Evolutionary conservation across 2,329 filamentous ascomycete genomes (phyloP).

Genomic region (Botrytis sinoallii): DNA sequence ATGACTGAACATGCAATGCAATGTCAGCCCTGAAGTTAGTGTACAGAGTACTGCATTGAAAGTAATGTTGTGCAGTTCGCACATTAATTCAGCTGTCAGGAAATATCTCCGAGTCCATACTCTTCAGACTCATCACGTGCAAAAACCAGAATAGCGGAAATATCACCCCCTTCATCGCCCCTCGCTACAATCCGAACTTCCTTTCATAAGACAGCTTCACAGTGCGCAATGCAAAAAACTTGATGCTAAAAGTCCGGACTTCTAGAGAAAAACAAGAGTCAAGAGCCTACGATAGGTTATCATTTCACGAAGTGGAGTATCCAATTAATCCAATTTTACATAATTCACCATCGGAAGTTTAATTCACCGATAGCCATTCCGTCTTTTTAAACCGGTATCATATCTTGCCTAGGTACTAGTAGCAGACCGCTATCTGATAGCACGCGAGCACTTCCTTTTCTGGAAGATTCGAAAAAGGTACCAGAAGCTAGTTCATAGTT

Average conservation of each 20-base stretch:
- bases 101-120: not conserved
- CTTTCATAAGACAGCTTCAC: not conserved
- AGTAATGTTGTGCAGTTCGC: not conserved
- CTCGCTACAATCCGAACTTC: slow-evolving; percentile 2
- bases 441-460: not conserved
- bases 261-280: not conserved
- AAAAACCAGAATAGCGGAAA: not conserved
- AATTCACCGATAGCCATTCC: not conserved
- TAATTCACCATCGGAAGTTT: slow-evolving; percentile 1
- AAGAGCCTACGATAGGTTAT: not conserved
- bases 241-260: not conserved
- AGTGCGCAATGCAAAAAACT: not conserved
- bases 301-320: not conserved
- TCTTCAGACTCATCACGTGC: not conserved
- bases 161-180: not conserved
- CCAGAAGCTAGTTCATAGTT: not conserved
- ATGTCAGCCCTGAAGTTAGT: not conserved
- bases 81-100: not conserved
- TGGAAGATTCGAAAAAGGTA: slow-evolving; percentile 13
- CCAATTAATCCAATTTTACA: not conserved
- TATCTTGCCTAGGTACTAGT: not conserved
- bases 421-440: slow-evolving; percentile 11
- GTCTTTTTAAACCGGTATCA: not conserved
- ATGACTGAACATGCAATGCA: not conserved
- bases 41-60: not conserved